Base-by-base conservation (phyloP, 768 basidiomycete genomes). In the Phylloporus sp. region DNA sequence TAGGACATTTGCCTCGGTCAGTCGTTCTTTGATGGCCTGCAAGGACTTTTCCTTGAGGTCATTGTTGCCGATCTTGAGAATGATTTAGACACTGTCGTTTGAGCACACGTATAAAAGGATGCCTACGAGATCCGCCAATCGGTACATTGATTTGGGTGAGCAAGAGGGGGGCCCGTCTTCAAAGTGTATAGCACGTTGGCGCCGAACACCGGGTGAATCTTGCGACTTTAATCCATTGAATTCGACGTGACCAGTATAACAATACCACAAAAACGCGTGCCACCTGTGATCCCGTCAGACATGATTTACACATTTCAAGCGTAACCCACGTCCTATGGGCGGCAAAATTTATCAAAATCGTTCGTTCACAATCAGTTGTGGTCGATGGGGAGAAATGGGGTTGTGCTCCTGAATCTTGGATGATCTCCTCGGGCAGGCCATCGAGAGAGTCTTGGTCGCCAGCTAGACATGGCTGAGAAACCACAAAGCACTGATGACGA, bases 71-170 rank as follows among this genome's bases (percentile, higher is more conserved):
- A 64, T 13, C 63, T 64, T 38, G 31, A 4, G 6, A 32, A 29
- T 13, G 23, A 0, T 2, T 41, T 18, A 48, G 38, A n/a, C n/a
- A n/a, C n/a, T n/a, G n/a, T n/a, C n/a, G 9, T 22, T 15, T 23
- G 18, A 3, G 18, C 27, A 46, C 28, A 24, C 20, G 4, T 40
- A 24, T 8, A 20, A 23, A 26, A 26, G 9, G 7, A 48, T n/a
- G 2, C 56, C 52, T 22, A 68, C 71, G n/a, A 70, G 67, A 22
- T 59, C 44, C 6, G 71, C 70, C 0, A 71, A 52, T 46, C 67
- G 66, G 28, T 71, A 72, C 68, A 72, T 71, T 0, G 71, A 72
- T 58, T 71, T 71, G 8, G 71, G 70, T 15, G 70, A 71, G 47
- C 70, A 71, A 8, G 45, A 26, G 4, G 58, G 58, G 32, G 50